These are phyloP conservation scores for Aureobasidium musti DNA, from an alignment of 2,329 filamentous ascomycete genomes.

Conservation along the genomic window DNA sequence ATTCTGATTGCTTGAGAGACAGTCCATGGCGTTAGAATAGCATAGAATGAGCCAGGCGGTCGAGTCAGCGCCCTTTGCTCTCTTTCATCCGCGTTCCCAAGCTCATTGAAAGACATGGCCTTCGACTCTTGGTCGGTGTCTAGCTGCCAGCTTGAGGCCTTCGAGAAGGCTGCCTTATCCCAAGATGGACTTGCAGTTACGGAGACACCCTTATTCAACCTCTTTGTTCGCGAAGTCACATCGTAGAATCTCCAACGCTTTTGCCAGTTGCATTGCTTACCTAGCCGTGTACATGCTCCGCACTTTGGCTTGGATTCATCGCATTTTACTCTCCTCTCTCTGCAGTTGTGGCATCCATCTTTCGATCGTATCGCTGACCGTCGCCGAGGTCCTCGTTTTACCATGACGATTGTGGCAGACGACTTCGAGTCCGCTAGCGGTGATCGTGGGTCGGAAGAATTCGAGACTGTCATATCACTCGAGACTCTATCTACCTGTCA, in stretches of 20 bases:
- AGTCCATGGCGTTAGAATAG: slow-evolving; percentile 58
- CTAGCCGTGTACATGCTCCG: slow-evolving; percentile 59
- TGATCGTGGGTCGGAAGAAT: too few species aligned
- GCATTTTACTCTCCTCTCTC: slow-evolving; percentile 51
- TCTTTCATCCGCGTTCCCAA: slow-evolving; percentile 59
- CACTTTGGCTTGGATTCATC: slow-evolving; percentile 58
- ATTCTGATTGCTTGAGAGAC: too few species aligned
- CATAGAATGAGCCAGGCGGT: slow-evolving; percentile 57
- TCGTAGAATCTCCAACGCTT: slow-evolving; percentile 50
- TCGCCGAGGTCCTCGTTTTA: too few species aligned
- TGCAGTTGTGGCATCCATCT: slow-evolving; percentile 20
- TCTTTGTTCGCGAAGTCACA: slow-evolving; percentile 38
- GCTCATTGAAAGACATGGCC: slow-evolving; percentile 55
- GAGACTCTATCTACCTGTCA: too few species aligned
- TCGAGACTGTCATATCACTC: too few species aligned
- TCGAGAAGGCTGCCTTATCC: slow-evolving; percentile 58
- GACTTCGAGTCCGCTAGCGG: too few species aligned
- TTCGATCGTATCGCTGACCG: too few species aligned
- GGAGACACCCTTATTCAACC: slow-evolving; percentile 47
- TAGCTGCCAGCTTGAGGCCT: not conserved
- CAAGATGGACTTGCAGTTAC: slow-evolving; percentile 55
- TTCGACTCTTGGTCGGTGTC: slow-evolving; percentile 32
- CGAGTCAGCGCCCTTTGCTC: slow-evolving; percentile 57
- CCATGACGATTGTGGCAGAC: too few species aligned
- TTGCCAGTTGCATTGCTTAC: slow-evolving; percentile 60